Percentiles rank a stretch among this genome's conserved stretches.
phyloP scores from a whole-genome alignment of 2,329 filamentous ascomycete species.

The Cladorrhinum sp. region DNA sequence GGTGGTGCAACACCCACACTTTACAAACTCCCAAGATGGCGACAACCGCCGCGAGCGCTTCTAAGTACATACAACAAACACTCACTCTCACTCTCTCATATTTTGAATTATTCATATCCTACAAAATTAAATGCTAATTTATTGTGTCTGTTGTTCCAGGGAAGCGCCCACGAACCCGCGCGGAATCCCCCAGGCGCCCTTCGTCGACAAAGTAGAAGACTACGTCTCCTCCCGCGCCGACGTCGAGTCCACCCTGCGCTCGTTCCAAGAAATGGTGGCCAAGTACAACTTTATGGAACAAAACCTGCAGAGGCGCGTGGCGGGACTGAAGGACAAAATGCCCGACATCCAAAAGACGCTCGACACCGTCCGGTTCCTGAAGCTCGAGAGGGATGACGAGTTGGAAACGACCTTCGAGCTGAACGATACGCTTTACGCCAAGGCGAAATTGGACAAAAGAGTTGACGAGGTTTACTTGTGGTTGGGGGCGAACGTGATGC shows the following conservation, averaged over 20 bases:
- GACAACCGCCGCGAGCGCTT: neutral
- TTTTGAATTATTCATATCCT: no score
- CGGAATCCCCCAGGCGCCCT: slow-evolving; percentile 79
- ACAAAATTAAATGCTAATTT: no score
- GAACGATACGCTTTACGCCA: slow-evolving; percentile 92
- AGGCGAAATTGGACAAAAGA: slow-evolving; percentile 76
- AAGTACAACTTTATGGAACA: slow-evolving; percentile 99
- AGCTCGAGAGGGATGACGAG: slow-evolving; percentile 60
- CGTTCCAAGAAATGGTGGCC: slow-evolving; percentile 90
- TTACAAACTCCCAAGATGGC: neutral
- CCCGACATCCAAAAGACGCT: slow-evolving; percentile 96
- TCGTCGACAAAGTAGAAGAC: slow-evolving; percentile 85
- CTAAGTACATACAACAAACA: neutral
- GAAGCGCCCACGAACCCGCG: slow-evolving; percentile 68
- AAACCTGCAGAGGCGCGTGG: slow-evolving; percentile 80
- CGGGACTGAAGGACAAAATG: slow-evolving; percentile 87
- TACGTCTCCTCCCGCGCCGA: slow-evolving; percentile 76
- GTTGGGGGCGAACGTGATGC: slow-evolving; percentile 99
- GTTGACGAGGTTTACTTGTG: slow-evolving; percentile 94
- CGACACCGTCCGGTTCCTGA: slow-evolving; percentile 84
- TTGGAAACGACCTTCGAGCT: slow-evolving; percentile 87
- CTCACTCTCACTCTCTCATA: no score
- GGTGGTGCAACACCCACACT: neutral
- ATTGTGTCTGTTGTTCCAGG: no score
- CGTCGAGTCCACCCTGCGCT: slow-evolving; percentile 76